Base-by-base conservation (phyloP, 2,329 filamentous ascomycete species). In the Aureobasidium mangrovei region DNA sequence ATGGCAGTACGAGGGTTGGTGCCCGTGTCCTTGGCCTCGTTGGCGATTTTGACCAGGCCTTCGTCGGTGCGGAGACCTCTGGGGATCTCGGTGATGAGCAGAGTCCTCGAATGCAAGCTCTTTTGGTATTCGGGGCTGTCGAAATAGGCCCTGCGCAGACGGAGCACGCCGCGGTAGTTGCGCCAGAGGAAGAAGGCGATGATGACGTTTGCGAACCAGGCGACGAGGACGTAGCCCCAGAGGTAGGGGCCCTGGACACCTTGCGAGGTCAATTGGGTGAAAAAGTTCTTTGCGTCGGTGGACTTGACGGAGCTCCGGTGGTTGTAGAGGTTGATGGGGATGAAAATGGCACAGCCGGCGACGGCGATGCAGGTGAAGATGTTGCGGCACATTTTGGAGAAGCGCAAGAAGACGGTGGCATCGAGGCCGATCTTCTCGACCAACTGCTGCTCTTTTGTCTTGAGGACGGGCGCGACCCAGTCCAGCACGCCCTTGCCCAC, bases 341-440 rank as follows among this genome's bases (percentile, higher is more conserved):
- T 83, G 59, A 96, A 77, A 57, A 97, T 81, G 51, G 76, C 77
- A 60, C 88, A 85, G 18, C 87, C 89, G 32, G 94, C 69, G 5
- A 95, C 59, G 29, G 83, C 79, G 54, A 96, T 72, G 6, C 81
- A 72, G 29, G 86, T 66, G 66, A 97, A 95, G 59, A 97, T 87
- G 67, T 95, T 93, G 57, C 93, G 84, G 65, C 88, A 88, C 93
- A 98, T 97, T 61, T 84, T 80, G 47, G 84, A 81, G 64, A 96
- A 91, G 51, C 91, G 84, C 60, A 98, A 75, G 68, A 98, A 97
- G 45, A 98, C 74, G 7, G 87, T 86, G 7, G 91, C 93, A 70
- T 98, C 93, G 74, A 98, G 76, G 47, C 93, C 93, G 38, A 95
- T 84, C 62, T 86, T 83, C n/a, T 86, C 79, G 27, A 95, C 78